phyloP scores from a whole-genome alignment of 2,329 filamentous ascomycete species.

The Tolypocladium ovalisporum region DNA sequence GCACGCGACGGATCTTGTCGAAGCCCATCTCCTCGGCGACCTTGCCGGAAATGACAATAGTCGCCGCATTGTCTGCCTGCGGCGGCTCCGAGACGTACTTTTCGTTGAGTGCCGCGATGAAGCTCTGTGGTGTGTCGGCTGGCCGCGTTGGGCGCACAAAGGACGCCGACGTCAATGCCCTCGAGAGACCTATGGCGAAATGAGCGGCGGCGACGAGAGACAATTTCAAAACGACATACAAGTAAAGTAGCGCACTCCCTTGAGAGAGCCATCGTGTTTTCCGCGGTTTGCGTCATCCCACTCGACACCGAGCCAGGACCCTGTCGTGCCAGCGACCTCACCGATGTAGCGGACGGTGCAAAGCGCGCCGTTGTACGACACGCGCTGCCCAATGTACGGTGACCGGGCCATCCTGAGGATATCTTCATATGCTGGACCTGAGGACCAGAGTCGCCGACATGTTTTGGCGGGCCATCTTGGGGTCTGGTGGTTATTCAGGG shows the following conservation, averaged over 20 bases:
- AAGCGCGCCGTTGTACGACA: slow-evolving; percentile 65
- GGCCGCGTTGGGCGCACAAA: slow-evolving; percentile 73
- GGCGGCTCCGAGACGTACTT: slow-evolving; percentile 65
- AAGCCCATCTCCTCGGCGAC: slow-evolving; percentile 91
- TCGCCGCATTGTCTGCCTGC: slow-evolving; percentile 24
- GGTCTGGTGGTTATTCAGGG: not conserved
- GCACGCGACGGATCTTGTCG: slow-evolving; percentile 75
- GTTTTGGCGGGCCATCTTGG: not conserved
- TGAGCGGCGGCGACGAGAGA: not conserved
- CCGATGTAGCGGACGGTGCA: slow-evolving; percentile 85
- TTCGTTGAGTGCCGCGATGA: slow-evolving; percentile 66
- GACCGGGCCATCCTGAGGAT: slow-evolving; percentile 23
- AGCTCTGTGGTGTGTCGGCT: slow-evolving; percentile 56
- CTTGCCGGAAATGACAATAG: slow-evolving; percentile 66
- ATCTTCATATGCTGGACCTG: not conserved
- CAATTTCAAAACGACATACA: slow-evolving; percentile 39
- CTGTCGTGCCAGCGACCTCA: slow-evolving; percentile 61
- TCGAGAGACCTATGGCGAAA: slow-evolving; percentile 39
- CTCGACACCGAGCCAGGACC: slow-evolving; percentile 86
- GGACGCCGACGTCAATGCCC: slow-evolving; percentile 62
- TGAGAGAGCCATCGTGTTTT: slow-evolving; percentile 81
- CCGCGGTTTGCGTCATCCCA: slow-evolving; percentile 84
- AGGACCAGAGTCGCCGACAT: not conserved
- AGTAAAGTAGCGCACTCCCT: slow-evolving; percentile 68
- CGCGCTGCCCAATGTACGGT: slow-evolving; percentile 55